Conservation (phyloP, 306 rosid genomes). For the Casuarina cunninghamiana region DNA sequence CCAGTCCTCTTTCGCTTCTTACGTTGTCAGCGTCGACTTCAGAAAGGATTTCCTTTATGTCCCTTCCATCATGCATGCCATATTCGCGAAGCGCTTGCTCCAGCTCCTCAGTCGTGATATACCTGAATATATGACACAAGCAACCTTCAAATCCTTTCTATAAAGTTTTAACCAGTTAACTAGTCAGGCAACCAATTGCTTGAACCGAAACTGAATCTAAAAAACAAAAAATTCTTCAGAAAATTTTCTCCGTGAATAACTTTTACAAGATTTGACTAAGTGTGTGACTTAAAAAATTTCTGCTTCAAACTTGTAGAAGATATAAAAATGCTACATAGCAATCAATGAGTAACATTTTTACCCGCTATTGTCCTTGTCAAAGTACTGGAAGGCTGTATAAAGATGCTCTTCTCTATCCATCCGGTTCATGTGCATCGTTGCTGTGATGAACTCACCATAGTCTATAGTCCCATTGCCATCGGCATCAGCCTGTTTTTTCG, state of each 20-base stretch:
- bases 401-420: slow-evolving; percentile 95
- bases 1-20: slow-evolving; percentile 17
- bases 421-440: slow-evolving; percentile 94
- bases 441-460: slow-evolving; percentile 95
- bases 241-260: too few species aligned
- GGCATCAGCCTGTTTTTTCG: slow-evolving; percentile 77
- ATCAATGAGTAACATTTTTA: slow-evolving; percentile 24
- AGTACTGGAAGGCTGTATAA: slow-evolving; percentile 94
- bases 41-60: slow-evolving; percentile 72
- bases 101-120: slow-evolving; percentile 80
- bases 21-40: slow-evolving; percentile 91
- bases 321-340: not conserved
- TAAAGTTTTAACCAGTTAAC: too few species aligned
- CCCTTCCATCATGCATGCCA: slow-evolving; percentile 89
- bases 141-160: not conserved
- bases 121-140: slow-evolving; percentile 40
- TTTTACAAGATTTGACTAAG: too few species aligned
- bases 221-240: too few species aligned
- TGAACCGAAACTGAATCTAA: too few species aligned
- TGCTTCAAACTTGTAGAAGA: not conserved
- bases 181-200: too few species aligned
- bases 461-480: slow-evolving; percentile 97
- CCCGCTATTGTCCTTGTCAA: slow-evolving; percentile 97
- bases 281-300: too few species aligned
- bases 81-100: slow-evolving; percentile 88